phyloP scores from a whole-genome alignment of 345 rosid species.

The Aquilaria sinensis region DNA sequence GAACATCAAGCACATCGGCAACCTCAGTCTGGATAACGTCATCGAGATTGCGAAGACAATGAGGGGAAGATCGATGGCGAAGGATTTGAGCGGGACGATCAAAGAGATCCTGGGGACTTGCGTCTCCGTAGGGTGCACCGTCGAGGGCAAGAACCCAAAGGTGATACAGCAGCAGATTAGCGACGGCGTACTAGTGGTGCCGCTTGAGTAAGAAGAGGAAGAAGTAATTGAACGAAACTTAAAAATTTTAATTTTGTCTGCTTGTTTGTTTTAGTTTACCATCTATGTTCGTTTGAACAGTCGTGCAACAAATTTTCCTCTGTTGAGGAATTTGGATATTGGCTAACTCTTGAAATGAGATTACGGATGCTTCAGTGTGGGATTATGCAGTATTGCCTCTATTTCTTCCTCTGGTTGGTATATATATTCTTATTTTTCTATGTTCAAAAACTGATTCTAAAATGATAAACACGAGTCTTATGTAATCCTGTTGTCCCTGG shows the following conservation, averaged over 20 bases:
- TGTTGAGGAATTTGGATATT: background rate
- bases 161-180: conserved; percentile 37
- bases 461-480: too few species aligned
- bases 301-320: background rate
- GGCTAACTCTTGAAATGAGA: conserved; percentile 9
- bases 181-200: conserved; percentile 34
- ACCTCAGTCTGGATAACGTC: conserved; percentile 39
- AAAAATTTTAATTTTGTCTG: background rate
- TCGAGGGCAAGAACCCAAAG: conserved; percentile 44
- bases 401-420: too few species aligned
- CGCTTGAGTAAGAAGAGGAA: conserved; percentile 22
- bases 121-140: conserved; percentile 51
- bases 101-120: conserved; percentile 50
- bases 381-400: too few species aligned
- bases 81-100: conserved; percentile 42
- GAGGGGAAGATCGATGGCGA: conserved; percentile 41
- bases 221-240: background rate
- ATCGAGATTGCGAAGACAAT: conserved; percentile 42
- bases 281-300: background rate
- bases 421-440: too few species aligned
- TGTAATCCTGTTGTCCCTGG: too few species aligned
- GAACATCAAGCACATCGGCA: conserved; percentile 32
- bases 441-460: too few species aligned
- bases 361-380: background rate
- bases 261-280: background rate